phyloP scores from a whole-genome alignment of 306 rosid species.

The Abrus pulchellus region DNA sequence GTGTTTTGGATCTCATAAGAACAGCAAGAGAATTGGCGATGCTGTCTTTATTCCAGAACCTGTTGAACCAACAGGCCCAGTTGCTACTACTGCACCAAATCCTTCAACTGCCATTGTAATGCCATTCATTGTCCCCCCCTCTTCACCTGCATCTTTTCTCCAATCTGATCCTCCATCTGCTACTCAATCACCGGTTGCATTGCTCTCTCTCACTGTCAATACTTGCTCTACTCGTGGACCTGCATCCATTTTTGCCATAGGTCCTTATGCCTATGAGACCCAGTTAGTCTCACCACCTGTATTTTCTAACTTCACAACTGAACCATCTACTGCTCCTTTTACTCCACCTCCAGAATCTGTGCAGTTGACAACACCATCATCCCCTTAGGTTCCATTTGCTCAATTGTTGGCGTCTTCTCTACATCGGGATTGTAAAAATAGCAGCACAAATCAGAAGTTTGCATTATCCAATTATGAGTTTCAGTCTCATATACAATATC shows the following conservation, averaged over 20 bases:
- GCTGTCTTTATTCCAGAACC: conserved; percentile 84
- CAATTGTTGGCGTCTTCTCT: conserved; percentile 75
- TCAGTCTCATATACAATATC: conserved; percentile 77
- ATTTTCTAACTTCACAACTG: conserved; percentile 77
- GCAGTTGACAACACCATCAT: conserved; percentile 83
- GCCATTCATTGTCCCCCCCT: conserved; percentile 86
- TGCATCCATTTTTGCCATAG: conserved; percentile 71
- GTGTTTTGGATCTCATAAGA: conserved; percentile 81
- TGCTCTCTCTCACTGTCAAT: conserved; percentile 69
- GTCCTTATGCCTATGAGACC: conserved; percentile 89
- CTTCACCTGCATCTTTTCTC: conserved; percentile 83
- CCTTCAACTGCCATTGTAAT: conserved; percentile 60
- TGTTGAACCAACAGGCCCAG: conserved; percentile 54
- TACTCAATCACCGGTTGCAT: conserved; percentile 71
- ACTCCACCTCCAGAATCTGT: conserved; percentile 91
- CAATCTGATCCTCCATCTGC: conserved; percentile 80
- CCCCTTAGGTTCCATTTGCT: conserved; percentile 93
- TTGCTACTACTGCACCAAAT: conserved; percentile 58
- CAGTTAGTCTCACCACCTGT: conserved; percentile 90
- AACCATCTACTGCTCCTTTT: conserved; percentile 84
- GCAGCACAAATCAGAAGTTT: conserved; percentile 64
- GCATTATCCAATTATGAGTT: conserved; percentile 67
- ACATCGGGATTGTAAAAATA: conserved; percentile 58
- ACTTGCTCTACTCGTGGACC: conserved; percentile 72
- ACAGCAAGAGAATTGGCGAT: conserved; percentile 74